Percentiles rank a stretch among this genome's conserved stretches.
Conservation (phyloP, 2,329 filamentous ascomycete genomes). For the Pseudovirgaria hyperparasitica region DNA sequence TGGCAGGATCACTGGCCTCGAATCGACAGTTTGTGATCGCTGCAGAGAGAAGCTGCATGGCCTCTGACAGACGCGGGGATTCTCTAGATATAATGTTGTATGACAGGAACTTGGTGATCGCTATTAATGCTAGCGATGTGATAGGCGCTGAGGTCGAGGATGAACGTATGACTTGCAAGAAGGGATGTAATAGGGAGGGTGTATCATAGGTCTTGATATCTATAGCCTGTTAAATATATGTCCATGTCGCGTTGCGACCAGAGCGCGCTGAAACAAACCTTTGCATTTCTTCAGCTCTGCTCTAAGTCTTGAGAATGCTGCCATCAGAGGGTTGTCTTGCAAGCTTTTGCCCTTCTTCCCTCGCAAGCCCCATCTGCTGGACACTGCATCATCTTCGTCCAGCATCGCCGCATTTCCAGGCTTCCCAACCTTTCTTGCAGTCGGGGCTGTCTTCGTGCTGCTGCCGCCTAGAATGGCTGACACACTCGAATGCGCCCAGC, state of each 20-base stretch:
- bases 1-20: slow-evolving; percentile 86
- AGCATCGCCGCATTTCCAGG: slow-evolving; percentile 18
- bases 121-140: slow-evolving; percentile 84
- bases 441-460: slow-evolving; percentile 31
- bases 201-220: slow-evolving; percentile 86
- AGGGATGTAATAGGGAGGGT: slow-evolving; percentile 77
- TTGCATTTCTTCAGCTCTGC: slow-evolving; percentile 78
- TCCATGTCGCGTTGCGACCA: background rate
- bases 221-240: slow-evolving; percentile 23
- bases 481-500: slow-evolving; percentile 91
- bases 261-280: slow-evolving; percentile 36
- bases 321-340: slow-evolving; percentile 94
- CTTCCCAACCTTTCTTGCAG: slow-evolving; percentile 22
- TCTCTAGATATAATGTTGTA: slow-evolving; percentile 79
- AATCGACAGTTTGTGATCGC: slow-evolving; percentile 97
- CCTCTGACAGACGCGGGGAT: slow-evolving; percentile 77
- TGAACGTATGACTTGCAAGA: slow-evolving; percentile 90
- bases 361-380: slow-evolving; percentile 82
- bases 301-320: slow-evolving; percentile 80
- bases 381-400: slow-evolving; percentile 44
- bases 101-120: slow-evolving; percentile 90
- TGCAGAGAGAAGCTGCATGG: slow-evolving; percentile 88
- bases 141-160: slow-evolving; percentile 94
- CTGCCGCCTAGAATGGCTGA: slow-evolving; percentile 82
- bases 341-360: slow-evolving; percentile 95